Conservation (phyloP, 202 grass and related monocot species). For the Carex arenaria region DNA sequence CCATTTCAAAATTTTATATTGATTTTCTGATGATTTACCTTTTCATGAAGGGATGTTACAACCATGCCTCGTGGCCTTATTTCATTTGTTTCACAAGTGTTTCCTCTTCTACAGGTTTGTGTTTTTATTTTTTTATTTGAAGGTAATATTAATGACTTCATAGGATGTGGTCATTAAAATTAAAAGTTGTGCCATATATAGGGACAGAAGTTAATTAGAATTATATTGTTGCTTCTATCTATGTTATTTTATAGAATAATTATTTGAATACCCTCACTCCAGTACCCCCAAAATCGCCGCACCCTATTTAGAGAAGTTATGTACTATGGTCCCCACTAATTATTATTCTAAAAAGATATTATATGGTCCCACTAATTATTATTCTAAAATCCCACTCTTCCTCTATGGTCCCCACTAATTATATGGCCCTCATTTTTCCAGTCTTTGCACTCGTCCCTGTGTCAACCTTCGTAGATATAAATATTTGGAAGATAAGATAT, state of each 20-base stretch:
- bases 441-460: no score
- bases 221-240: not conserved
- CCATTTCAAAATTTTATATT: slow-evolving; percentile 19
- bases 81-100: slow-evolving; percentile 70
- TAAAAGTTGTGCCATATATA: not conserved
- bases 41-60: slow-evolving; percentile 68
- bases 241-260: not conserved
- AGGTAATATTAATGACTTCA: not conserved
- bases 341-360: no score
- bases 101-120: slow-evolving; percentile 87
- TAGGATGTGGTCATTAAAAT: not conserved
- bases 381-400: no score
- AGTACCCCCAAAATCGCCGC: no score
- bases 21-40: slow-evolving; percentile 23
- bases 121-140: slow-evolving; percentile 12
- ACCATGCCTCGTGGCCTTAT: slow-evolving; percentile 69
- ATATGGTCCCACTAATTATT: no score
- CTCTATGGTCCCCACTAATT: no score
- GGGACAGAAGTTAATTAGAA: not conserved
- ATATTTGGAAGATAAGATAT: no score
- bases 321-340: no score
- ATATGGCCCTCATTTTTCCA: no score
- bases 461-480: no score
- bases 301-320: no score
- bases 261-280: no score